Evolutionary conservation across 495 filamentous ascomycete genomes (phyloP).

Genomic region (Aspergillus egyptiacus): DNA sequence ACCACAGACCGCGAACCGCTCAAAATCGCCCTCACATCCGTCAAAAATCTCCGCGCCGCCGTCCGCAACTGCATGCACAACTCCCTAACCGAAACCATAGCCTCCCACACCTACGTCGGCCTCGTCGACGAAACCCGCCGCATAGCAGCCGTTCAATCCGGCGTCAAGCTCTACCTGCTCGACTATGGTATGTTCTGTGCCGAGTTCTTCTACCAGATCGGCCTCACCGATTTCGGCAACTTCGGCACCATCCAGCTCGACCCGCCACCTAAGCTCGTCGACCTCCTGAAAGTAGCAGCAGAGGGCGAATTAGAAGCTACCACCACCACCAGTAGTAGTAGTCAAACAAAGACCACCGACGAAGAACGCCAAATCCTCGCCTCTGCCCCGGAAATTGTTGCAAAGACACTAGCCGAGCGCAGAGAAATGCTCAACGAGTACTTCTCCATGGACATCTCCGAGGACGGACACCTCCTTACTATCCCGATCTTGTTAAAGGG

Average conservation of each 20-base stretch:
- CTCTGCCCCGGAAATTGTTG: conserved; percentile 57
- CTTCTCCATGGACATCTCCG: conserved; percentile 78
- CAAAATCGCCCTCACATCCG: conserved; percentile 64
- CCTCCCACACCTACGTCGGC: conserved; percentile 88
- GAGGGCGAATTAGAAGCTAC: conserved; percentile 50
- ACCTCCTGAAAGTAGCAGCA: conserved; percentile 67
- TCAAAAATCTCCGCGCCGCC: conserved; percentile 72
- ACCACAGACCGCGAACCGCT: conserved; percentile 61
- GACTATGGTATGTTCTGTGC: conserved; percentile 86
- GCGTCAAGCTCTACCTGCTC: conserved; percentile 86
- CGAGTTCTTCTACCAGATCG: conserved; percentile 96
- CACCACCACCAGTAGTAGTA: background rate
- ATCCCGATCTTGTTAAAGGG: conserved; percentile 86
- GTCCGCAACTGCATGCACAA: conserved; percentile 86
- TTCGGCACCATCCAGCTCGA: conserved; percentile 81
- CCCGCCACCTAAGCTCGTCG: conserved; percentile 63
- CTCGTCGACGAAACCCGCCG: conserved; percentile 83
- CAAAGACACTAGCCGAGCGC: conserved; percentile 59
- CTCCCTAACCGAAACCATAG: conserved; percentile 81
- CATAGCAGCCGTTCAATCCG: conserved; percentile 85
- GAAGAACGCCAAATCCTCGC: conserved; percentile 58
- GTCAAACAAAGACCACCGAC: conserved; percentile 17
- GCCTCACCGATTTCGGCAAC: conserved; percentile 93
- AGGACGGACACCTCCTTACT: conserved; percentile 65
- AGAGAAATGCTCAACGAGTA: conserved; percentile 90